Base-by-base conservation (phyloP, 768 basidiomycete species). In the Mycena rebaudengoi region DNA sequence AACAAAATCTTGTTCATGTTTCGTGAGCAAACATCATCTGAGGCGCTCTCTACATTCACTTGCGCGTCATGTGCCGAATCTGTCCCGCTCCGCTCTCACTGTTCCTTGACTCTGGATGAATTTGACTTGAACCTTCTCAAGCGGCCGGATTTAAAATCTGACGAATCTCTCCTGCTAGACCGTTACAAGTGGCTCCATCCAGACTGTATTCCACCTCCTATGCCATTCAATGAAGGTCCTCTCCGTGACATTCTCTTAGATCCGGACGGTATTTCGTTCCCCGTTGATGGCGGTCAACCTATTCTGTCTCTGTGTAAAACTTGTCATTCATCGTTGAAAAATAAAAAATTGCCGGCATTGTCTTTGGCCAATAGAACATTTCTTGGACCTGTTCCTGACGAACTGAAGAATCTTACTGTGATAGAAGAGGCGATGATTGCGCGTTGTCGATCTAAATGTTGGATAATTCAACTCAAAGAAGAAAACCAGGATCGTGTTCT, bases 401-500 rank as follows among this genome's bases (percentile, higher is more conserved):
- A n/a, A n/a, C n/a, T n/a, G n/a, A n/a, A n/a, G n/a, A n/a, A n/a
- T n/a, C n/a, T n/a, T n/a, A n/a, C n/a, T n/a, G n/a, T n/a, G n/a
- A n/a, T n/a, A n/a, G n/a, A n/a, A n/a, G n/a, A n/a, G n/a, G n/a
- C n/a, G n/a, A n/a, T n/a, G n/a, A n/a, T n/a, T n/a, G n/a, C n/a
- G n/a, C n/a, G n/a, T n/a, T n/a, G n/a, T n/a, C n/a, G n/a, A n/a
- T n/a, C n/a, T n/a, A n/a, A n/a, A n/a, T n/a, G n/a, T n/a, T n/a
- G n/a, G n/a, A n/a, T n/a, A n/a, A n/a, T n/a, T n/a, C n/a, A n/a
- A n/a, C 30, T 51, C 14, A 33, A 51, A 21, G 50, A 32, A 32
- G 25, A 50, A 13, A 29, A 29, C 14, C 10, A 51, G n/a, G 23
- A 48, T 12, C 10, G 64, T 63, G 23, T 35, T 78, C 4, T 52